phyloP scores from a whole-genome alignment of 257 asterid species.

The Primulina huaijiensis region DNA sequence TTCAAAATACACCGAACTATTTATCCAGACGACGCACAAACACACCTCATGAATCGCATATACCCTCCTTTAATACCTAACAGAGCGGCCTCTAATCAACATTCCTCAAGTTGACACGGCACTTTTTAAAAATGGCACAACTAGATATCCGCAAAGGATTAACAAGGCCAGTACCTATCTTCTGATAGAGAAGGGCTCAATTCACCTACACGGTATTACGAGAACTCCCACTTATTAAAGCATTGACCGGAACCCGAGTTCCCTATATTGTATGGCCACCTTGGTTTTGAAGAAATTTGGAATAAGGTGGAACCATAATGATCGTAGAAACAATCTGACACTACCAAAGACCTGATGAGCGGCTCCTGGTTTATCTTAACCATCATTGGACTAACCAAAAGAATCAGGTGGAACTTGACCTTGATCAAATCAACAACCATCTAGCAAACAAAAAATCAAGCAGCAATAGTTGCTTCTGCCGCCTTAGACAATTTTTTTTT shows the following conservation, averaged over 20 bases:
- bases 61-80: constrained; percentile 27
- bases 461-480: constrained; percentile 41
- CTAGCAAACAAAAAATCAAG: constrained; percentile 35
- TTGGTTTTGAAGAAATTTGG: constrained; percentile 22
- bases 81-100: constrained; percentile 7
- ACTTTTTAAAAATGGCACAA: constrained; percentile 40
- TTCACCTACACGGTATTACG: constrained; percentile 16
- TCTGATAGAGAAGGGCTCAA: constrained; percentile 39
- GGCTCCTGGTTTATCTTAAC: constrained; percentile 30
- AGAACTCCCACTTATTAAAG: constrained; percentile 28
- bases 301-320: constrained; percentile 28
- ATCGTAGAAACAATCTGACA: constrained; percentile 25
- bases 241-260: constrained; percentile 30
- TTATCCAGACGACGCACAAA: constrained; percentile 16
- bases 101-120: constrained; percentile 20
- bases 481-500: constrained; percentile 70
- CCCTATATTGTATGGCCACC: constrained; percentile 16
- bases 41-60: constrained; percentile 19
- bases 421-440: background rate
- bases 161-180: constrained; percentile 26
- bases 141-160: constrained; percentile 28
- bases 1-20: constrained; percentile 26
- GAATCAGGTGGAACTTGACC: constrained; percentile 29
- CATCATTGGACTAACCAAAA: constrained; percentile 39
- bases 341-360: constrained; percentile 32